Base-by-base conservation (phyloP, 73 alveolate genomes). In the Blepharisma japonicum region DNA sequence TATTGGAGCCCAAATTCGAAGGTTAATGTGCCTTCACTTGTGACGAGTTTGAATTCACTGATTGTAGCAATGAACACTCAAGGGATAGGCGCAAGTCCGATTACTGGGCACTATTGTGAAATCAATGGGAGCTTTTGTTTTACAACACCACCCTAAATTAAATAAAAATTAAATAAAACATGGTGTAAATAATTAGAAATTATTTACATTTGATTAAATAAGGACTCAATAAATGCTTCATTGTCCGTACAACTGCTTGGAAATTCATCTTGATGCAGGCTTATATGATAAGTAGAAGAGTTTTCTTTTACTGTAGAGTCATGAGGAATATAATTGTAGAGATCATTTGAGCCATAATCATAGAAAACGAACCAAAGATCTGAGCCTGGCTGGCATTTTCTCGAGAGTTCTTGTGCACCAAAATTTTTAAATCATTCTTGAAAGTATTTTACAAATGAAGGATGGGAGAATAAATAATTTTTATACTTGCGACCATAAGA, bases 1-100 rank as follows among this genome's bases (percentile, higher is more conserved):
- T 49, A 70, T 6, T 84, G 91, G 91, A 76, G 80, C 7, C 68
- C 27, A 9, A 82, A 77, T 32, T 32, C 42, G 42, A 32, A 32
- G 3, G 42, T 32, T 1, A 32, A 32, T 32, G 42, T 32, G 42
- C 42, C 42, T 32, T 32, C 42, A 32, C 42, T 32, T 32, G 42
- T 32, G 3, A 32, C 42, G 42, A 32, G 42, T 32, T 32, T 32
- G 42, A 32, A 32, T 32, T 32, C 42, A 32, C 42, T 32, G 42
- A 32, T 32, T 32, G 42, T 32, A 32, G 42, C 42, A 32, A 32
- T 32, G 42, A 32, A 32, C 3, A 3, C 42, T 32, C 42, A 32
- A 32, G 42, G 42, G 42, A 32, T 32, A 32, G 42, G 42, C 3
- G 42, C 42, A 3, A 32, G 42, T 32, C 42, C 42, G 42, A 32